Percentiles rank a stretch among this genome's conserved stretches.
Conservation (phyloP, 164 flowering plant genomes). For the Brasenia schreberi region DNA sequence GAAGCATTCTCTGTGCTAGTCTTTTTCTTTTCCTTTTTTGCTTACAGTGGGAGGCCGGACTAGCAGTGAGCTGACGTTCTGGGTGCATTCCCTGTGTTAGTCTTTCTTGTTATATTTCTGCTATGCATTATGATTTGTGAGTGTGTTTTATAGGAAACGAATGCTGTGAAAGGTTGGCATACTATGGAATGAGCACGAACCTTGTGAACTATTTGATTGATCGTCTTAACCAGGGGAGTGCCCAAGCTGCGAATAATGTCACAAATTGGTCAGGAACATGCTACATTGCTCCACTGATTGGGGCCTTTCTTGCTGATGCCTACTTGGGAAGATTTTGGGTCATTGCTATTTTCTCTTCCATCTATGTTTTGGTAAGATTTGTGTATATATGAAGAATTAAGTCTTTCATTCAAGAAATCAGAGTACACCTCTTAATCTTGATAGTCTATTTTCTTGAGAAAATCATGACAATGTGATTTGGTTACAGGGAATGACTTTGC, state of each 20-base stretch:
- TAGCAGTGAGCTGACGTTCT: too few species aligned
- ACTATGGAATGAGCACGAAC: conserved; percentile 31
- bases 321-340: conserved; percentile 29
- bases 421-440: too few species aligned
- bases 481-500: conserved; percentile 25
- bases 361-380: conserved; percentile 23
- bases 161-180: conserved; percentile 33
- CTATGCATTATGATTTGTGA: not conserved
- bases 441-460: too few species aligned
- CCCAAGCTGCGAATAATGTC: conserved; percentile 17
- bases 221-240: conserved; percentile 14
- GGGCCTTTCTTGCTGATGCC: conserved; percentile 33
- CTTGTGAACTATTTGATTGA: conserved; percentile 20
- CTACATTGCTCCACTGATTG: conserved; percentile 25
- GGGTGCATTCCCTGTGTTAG: too few species aligned
- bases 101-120: too few species aligned
- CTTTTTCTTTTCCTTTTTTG: not conserved
- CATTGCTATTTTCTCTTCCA: conserved; percentile 21
- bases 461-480: not conserved
- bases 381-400: not conserved
- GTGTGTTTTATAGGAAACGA: conserved; percentile 18
- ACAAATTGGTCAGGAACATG: conserved; percentile 33
- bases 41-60: not conserved
- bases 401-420: too few species aligned
- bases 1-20: not conserved